Percentiles rank a stretch among this genome's conserved stretches.
Evolutionary conservation across 257 asterid species (phyloP).

Genomic region (Mentha longifolia): DNA sequence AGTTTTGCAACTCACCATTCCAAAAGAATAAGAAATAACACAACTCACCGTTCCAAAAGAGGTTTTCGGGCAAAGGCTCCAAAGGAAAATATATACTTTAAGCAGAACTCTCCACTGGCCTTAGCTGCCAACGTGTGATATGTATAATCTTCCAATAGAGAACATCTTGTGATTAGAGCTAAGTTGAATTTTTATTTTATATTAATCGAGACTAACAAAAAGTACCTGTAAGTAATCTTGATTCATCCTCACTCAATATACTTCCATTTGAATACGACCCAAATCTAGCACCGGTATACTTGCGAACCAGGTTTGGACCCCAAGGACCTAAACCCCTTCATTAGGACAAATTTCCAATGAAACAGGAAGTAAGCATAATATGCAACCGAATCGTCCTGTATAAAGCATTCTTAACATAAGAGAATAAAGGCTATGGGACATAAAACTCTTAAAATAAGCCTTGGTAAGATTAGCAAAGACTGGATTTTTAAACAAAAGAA

Average conservation of each 20-base stretch:
- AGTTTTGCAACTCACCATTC: too few species aligned
- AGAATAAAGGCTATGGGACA: not conserved
- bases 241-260: constrained; percentile 59
- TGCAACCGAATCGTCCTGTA: not conserved
- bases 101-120: constrained; percentile 87
- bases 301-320: constrained; percentile 84
- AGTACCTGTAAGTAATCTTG: constrained; percentile 74
- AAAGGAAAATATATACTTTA: constrained; percentile 77
- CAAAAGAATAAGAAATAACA: constrained; percentile 11
- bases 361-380: not conserved
- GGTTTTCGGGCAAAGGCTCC: constrained; percentile 86
- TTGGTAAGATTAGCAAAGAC: not conserved
- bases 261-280: constrained; percentile 60
- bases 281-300: constrained; percentile 77
- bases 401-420: constrained; percentile 2
- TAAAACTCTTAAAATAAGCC: constrained; percentile 8
- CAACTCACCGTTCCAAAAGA: constrained; percentile 63
- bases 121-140: constrained; percentile 88
- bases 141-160: constrained; percentile 55
- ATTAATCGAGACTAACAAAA: constrained; percentile 2
- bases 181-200: constrained; percentile 5
- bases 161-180: constrained; percentile 36
- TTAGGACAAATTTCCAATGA: constrained; percentile 21
- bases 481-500: not conserved
- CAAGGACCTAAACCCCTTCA: constrained; percentile 89